Percentiles rank a stretch among this genome's conserved stretches.
Conservation (phyloP, 2,329 filamentous ascomycete species). For the Ramularia endophylla region DNA sequence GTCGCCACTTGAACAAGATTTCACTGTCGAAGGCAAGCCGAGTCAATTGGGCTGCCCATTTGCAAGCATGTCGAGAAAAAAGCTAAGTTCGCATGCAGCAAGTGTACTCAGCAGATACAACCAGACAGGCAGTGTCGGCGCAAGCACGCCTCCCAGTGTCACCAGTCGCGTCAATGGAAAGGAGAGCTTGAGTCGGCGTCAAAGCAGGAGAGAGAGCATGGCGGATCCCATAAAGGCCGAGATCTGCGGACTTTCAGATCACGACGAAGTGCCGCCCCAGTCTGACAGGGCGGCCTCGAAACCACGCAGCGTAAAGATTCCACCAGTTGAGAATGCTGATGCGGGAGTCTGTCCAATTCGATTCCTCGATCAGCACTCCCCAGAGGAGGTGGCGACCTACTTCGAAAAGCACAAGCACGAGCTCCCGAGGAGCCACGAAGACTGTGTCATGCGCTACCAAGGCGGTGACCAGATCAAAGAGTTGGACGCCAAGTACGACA, state of each 20-base stretch:
- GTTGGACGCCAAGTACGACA: slow-evolving; percentile 90
- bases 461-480: slow-evolving; percentile 78
- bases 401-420: slow-evolving; percentile 95
- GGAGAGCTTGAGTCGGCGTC: slow-evolving; percentile 35
- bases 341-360: slow-evolving; percentile 81
- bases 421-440: slow-evolving; percentile 84
- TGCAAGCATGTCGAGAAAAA: slow-evolving; percentile 45
- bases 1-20: slow-evolving; percentile 70
- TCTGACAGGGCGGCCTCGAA: slow-evolving; percentile 7
- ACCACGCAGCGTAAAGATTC: slow-evolving; percentile 5
- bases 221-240: slow-evolving; percentile 33
- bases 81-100: slow-evolving; percentile 33
- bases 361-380: slow-evolving; percentile 84
- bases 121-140: slow-evolving; percentile 16
- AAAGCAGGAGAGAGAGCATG: slow-evolving; percentile 27
- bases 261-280: slow-evolving; percentile 8
- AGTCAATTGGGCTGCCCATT: slow-evolving; percentile 80
- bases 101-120: slow-evolving; percentile 37
- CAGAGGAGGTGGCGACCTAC: slow-evolving; percentile 88
- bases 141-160: slow-evolving; percentile 24
- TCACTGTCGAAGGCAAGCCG: slow-evolving; percentile 77
- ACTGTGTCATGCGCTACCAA: slow-evolving; percentile 86
- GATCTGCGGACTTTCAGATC: slow-evolving; percentile 31
- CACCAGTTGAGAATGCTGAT: slow-evolving; percentile 23
- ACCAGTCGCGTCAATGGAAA: slow-evolving; percentile 34